A percentile compares a stretch with the other conserved stretches of the same genome.
These are phyloP conservation scores for Scytalidium sp. DNA, from an alignment of 2,329 filamentous ascomycete species.

Conservation along the genomic window DNA sequence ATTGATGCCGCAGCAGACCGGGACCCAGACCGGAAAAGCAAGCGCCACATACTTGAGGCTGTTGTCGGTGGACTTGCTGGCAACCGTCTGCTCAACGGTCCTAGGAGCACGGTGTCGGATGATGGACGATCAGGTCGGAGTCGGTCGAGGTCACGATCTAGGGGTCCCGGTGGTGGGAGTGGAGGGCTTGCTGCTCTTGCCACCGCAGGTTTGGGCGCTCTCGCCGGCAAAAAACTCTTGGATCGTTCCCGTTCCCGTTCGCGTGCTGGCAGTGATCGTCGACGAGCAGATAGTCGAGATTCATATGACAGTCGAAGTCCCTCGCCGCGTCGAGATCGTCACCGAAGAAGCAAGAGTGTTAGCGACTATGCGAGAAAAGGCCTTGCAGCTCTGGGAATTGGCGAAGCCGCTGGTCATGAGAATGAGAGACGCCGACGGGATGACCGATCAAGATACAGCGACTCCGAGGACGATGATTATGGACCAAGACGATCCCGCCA, in stretches of 20 bases:
- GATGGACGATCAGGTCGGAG: conserved; percentile 52
- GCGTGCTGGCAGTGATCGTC: conserved; percentile 24
- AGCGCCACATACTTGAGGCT: conserved; percentile 79
- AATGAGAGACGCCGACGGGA: conserved; percentile 13
- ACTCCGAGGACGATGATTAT: conserved; percentile 19
- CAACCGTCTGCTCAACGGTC: conserved; percentile 81
- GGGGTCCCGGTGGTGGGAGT: conserved; percentile 39
- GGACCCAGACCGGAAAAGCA: conserved; percentile 70
- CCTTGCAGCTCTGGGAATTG: conserved; percentile 59
- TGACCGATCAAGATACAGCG: conserved; percentile 14
- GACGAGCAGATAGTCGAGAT: conserved; percentile 24
- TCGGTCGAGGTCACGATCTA: conserved; percentile 48
- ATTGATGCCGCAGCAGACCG: conserved; percentile 72
- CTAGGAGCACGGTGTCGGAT: conserved; percentile 34
- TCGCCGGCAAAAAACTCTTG: conserved; percentile 59
- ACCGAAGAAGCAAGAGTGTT: conserved; percentile 63
- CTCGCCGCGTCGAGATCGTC: conserved; percentile 34
- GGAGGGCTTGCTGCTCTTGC: conserved; percentile 60
- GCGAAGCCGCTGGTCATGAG: conserved; percentile 40
- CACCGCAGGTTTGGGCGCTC: conserved; percentile 57
- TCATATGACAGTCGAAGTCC: conserved; percentile 29
- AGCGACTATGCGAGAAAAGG: conserved; percentile 60
- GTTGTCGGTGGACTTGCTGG: conserved; percentile 86
- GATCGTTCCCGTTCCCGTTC: conserved; percentile 48
- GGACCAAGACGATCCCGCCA: conserved; percentile 11